A percentile compares a stretch with the other conserved stretches of the same genome.
Conservation (phyloP, 2,329 filamentous ascomycete species). For the Thielaviopsis ethacetica region DNA sequence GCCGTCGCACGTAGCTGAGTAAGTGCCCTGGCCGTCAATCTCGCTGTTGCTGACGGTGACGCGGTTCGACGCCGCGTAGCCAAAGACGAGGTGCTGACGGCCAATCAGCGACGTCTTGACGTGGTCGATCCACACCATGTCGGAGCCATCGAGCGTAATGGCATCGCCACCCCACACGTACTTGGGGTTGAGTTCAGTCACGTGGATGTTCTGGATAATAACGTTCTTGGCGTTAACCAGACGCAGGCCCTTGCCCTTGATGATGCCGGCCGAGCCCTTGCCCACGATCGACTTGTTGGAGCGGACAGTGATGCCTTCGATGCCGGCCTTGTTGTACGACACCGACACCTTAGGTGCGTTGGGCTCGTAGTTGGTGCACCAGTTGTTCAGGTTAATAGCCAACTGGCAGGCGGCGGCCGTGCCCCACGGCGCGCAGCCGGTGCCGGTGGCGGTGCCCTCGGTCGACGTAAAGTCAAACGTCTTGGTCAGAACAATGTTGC, state of each 20-base stretch:
- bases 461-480: slow-evolving; percentile 37
- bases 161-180: slow-evolving; percentile 46
- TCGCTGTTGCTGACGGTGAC: slow-evolving; percentile 45
- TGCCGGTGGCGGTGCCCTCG: slow-evolving; percentile 34
- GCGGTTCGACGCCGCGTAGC: slow-evolving; percentile 33
- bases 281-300: slow-evolving; percentile 44
- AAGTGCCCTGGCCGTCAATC: slow-evolving; percentile 37
- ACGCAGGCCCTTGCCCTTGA: slow-evolving; percentile 40
- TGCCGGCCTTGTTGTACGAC: slow-evolving; percentile 34
- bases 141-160: slow-evolving; percentile 32
- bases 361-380: slow-evolving; percentile 42
- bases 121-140: slow-evolving; percentile 35
- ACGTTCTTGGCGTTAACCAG: slow-evolving; percentile 31
- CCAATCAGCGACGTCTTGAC: slow-evolving; percentile 40
- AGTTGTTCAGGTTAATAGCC: slow-evolving; percentile 42
- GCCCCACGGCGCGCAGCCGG: slow-evolving; percentile 42
- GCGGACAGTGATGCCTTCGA: slow-evolving; percentile 31
- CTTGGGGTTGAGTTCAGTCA: slow-evolving; percentile 38
- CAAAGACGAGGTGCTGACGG: slow-evolving; percentile 44
- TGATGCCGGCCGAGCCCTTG: slow-evolving; percentile 33
- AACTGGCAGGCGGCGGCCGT: slow-evolving; percentile 36
- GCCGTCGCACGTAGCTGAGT: slow-evolving; percentile 39
- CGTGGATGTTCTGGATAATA: slow-evolving; percentile 41
- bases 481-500: slow-evolving; percentile 42
- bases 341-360: slow-evolving; percentile 29